Evolutionary conservation across 2,329 filamentous ascomycete genomes (phyloP), one percentile per base, ranked within the genome.

Genomic region (Aspergillus luchuensis): DNA sequence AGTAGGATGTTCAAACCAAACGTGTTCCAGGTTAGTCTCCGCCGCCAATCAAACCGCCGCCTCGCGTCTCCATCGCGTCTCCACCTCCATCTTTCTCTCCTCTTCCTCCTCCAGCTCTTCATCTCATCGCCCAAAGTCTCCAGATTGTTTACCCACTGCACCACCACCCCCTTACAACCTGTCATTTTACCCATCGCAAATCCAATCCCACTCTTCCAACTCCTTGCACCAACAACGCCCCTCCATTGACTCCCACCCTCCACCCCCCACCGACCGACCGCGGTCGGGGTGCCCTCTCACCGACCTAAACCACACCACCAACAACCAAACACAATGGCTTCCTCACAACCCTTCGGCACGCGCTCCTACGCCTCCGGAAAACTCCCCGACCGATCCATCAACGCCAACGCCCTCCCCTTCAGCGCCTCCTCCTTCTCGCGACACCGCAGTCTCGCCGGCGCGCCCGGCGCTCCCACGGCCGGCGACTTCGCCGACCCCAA

Each of bases 321-420:
- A 57, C 61, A 54, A 57, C 57, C 51, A 63, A 58, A 58, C 63
- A 69, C 62, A 67, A 84, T 84, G 84, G 82, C 84, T 71, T 81
- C 81, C 64, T 75, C 79, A 56, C 82, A 84, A 69, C 77, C 82
- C 53, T 86, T 87, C 70, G 82, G 81, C 57, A 78, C 82, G 55
- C 83, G 85, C 67, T 79, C 81, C 66, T 81, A 80, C 66, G 80
- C 81, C 61, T 81, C 85, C 60, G 78, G 77, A 63, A 84, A 84
- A 73, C 75, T 83, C n/a, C 80, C 82, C 56, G 82, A 84, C 58
- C 79, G 82, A 56, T 76, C 78, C 2, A 56, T 74, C 47, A 77
- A 75, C 58, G 69, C 67, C 57, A 78, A 74, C 73, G 76, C 78
- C 65, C 74, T 74, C 60, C 74, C 76, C 8, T 81, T 80, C 72